Evolutionary conservation across 768 basidiomycete genomes (phyloP), one percentile per base, ranked within the genome.

Genomic region (Leucogyrophana mollusca): DNA sequence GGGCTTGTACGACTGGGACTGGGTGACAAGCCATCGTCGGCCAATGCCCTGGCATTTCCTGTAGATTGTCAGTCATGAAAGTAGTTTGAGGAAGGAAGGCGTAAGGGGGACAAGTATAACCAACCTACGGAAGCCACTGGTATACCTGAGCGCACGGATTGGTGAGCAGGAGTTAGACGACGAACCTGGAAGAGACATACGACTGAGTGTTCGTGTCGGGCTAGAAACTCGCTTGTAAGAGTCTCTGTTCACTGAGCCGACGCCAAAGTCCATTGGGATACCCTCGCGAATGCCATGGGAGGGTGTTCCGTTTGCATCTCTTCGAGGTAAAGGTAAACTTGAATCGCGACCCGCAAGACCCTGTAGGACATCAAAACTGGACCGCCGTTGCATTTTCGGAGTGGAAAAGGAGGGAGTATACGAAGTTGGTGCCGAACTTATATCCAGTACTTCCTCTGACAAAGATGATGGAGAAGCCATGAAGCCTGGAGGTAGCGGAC

Each of bases 1-100:
- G 67, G 46, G 42, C 66, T 59, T 16, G 64, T 68, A 49, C 58
- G 68, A 42, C 60, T 65, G 39, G 69, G 61, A 43, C 60, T 65
- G 38, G 69, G 61, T 30, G 65, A 60, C 57, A 71, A 67, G 27
- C 81, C 80, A 52, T 90, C 88, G 40, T 91, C 90, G 23, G 90
- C 85, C 54, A 93, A 71, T 21, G 85, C 85, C 36, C 88, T 83
- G 34, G 89, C 90, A 70, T 92, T 90, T 38, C 90, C 90, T 91
- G 65, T 46, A 48, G 56, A 34, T 41, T 55, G 41, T 40, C 46
- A 44, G 33, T 24, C 48, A 58, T 45, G 50, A 53, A 55, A 46
- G 45, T 40, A 43, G 48, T 46, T 55, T 47, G 55, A 50, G 46
- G n/a, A n/a, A n/a, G 50, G 46, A 47, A 44, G 44, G 43, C 21